Evolutionary conservation across 495 filamentous ascomycete species (phyloP).

Genomic region (Tuber melanosporum): DNA sequence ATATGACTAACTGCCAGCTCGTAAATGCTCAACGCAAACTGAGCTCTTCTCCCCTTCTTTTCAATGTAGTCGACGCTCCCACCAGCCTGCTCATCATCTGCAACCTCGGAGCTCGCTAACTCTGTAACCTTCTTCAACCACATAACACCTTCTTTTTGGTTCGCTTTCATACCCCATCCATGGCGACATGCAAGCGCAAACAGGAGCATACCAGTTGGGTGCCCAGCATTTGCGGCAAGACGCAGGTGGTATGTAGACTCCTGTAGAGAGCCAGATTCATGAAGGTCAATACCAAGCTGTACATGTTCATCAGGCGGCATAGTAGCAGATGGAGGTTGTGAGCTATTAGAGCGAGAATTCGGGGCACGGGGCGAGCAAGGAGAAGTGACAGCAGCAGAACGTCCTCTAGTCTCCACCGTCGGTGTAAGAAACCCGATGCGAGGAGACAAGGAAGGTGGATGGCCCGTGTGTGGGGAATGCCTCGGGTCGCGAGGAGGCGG

Average conservation of each 20-base stretch:
- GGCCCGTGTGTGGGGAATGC: slow-evolving; percentile 10
- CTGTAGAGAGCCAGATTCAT: slow-evolving; percentile 74
- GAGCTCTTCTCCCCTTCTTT: slow-evolving; percentile 72
- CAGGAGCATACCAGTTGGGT: slow-evolving; percentile 89
- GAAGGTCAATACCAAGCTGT: slow-evolving; percentile 74
- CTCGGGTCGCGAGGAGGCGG: slow-evolving; percentile 22
- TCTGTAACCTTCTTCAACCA: slow-evolving; percentile 90
- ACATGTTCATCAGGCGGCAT: slow-evolving; percentile 81
- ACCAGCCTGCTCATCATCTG: slow-evolving; percentile 69
- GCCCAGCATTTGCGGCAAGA: slow-evolving; percentile 73
- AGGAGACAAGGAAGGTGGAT: slow-evolving; percentile 17
- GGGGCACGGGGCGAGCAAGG: slow-evolving; percentile 27
- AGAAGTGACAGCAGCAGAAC: slow-evolving; percentile 17
- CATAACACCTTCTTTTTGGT: slow-evolving; percentile 76
- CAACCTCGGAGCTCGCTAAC: slow-evolving; percentile 71
- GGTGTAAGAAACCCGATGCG: slow-evolving; percentile 21
- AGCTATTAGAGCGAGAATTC: slow-evolving; percentile 12
- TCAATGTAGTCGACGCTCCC: slow-evolving; percentile 58
- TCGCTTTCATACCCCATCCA: slow-evolving; percentile 94
- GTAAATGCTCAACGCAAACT: slow-evolving; percentile 91
- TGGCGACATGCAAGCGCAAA: slow-evolving; percentile 96
- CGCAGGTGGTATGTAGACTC: slow-evolving; percentile 95
- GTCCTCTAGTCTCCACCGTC: slow-evolving; percentile 10
- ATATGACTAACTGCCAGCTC: slow-evolving; percentile 94
- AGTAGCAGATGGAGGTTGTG: slow-evolving; percentile 46